Evolutionary conservation across 176 grass and related monocot species (phyloP).

Genomic region (Phragmites australis): DNA sequence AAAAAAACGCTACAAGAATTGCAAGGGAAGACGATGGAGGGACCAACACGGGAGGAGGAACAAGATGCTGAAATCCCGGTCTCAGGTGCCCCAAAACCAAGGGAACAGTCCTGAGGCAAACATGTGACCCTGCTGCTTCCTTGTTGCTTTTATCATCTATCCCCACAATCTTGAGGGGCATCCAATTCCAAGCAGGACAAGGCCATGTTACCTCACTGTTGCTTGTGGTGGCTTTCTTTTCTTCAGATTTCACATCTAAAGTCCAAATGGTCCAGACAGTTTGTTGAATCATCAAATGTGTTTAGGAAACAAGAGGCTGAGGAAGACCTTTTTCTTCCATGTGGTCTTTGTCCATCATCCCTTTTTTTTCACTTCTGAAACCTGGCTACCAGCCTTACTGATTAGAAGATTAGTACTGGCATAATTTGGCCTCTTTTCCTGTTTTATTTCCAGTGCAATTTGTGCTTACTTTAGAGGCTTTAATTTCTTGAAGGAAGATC

Average conservation of each 20-base stretch:
- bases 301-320: constrained; percentile 28
- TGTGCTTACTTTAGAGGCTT: too few relatives aligned
- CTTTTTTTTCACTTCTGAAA: background rate
- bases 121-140: background rate
- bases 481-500: too few relatives aligned
- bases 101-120: constrained; percentile 2
- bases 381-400: constrained; percentile 5
- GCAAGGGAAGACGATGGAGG: too few relatives aligned
- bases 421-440: background rate
- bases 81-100: constrained; percentile 1
- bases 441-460: too few relatives aligned
- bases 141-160: constrained; percentile 4
- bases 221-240: constrained; percentile 1
- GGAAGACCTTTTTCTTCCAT: constrained; percentile 6
- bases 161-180: background rate
- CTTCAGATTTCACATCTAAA: background rate
- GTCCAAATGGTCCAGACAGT: constrained; percentile 34
- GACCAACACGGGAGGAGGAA: constrained; percentile 1
- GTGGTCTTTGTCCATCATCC: background rate
- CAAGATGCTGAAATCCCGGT: background rate
- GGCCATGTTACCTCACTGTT: constrained; percentile 41
- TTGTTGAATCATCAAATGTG: background rate
- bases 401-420: background rate
- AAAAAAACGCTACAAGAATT: too few relatives aligned
- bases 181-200: background rate